These are phyloP conservation scores for Xylariales sp. DNA, from an alignment of 2,329 filamentous ascomycete genomes.

Conservation along the genomic window DNA sequence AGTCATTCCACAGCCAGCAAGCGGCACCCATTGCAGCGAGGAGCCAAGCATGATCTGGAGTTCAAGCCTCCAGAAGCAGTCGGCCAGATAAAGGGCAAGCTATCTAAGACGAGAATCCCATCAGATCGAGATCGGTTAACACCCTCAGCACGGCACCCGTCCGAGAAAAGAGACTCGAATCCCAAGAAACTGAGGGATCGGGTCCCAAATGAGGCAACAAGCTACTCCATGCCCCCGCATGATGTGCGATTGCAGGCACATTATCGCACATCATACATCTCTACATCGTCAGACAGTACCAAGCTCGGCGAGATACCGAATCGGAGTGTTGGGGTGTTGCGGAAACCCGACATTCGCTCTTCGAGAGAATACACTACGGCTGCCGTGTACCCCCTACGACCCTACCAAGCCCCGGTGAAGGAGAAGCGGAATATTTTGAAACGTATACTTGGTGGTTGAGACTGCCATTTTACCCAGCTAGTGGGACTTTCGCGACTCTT, in stretches of 20 bases:
- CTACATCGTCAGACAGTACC: conserved; percentile 38
- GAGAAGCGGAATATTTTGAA: conserved; percentile 6
- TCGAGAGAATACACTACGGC: neutral
- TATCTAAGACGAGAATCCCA: too few species aligned
- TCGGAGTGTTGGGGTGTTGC: conserved; percentile 4
- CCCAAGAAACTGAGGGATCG: neutral
- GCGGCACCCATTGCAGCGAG: too few species aligned
- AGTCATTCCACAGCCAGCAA: too few species aligned
- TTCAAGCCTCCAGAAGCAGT: too few species aligned
- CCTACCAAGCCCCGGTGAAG: conserved; percentile 2
- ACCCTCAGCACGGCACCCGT: neutral
- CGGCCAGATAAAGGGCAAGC: too few species aligned
- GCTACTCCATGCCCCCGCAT: too few species aligned
- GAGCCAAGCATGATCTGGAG: too few species aligned
- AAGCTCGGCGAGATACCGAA: conserved; percentile 37
- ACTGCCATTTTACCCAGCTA: too few species aligned
- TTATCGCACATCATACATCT: conserved; percentile 24
- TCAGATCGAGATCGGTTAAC: too few species aligned
- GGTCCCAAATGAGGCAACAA: too few species aligned
- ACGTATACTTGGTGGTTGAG: conserved; percentile 8
- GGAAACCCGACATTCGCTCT: conserved; percentile 1
- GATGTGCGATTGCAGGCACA: neutral
- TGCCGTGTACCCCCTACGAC: conserved; percentile 8
- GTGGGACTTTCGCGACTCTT: too few species aligned
- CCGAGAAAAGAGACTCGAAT: neutral